Percentiles rank a stretch among this genome's conserved stretches.
Conservation (phyloP, 352 stramenopile species). For the Phytopythium boreale region DNA sequence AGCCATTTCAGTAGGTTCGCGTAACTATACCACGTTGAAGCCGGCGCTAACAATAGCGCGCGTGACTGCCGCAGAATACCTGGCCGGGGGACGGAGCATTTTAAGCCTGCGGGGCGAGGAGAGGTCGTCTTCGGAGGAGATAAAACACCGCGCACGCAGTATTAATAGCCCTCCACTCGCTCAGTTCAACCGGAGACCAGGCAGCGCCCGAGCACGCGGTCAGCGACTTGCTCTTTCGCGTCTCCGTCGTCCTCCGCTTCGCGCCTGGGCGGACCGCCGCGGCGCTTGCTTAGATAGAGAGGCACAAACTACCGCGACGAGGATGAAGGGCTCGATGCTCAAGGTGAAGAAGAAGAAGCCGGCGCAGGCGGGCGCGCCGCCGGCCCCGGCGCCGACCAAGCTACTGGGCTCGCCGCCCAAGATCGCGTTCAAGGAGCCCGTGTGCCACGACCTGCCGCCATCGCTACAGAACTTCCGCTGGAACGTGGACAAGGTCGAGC, state of each 20-base stretch:
- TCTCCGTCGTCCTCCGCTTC: neutral
- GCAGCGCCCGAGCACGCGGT: neutral
- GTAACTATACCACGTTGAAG: too few species aligned
- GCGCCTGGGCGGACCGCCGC: neutral
- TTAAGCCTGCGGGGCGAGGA: too few species aligned
- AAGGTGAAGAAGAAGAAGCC: constrained; percentile 36
- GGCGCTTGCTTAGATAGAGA: neutral
- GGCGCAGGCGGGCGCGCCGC: neutral
- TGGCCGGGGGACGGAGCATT: too few species aligned
- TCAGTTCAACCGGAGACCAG: neutral
- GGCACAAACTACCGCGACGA: neutral
- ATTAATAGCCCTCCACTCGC: neutral
- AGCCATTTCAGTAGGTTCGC: too few species aligned
- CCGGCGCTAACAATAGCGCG: too few species aligned
- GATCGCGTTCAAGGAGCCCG: constrained; percentile 59
- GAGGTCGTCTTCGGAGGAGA: too few species aligned
- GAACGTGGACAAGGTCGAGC: constrained; percentile 77
- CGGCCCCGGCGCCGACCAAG: constrained; percentile 17
- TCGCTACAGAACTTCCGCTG: constrained; percentile 74
- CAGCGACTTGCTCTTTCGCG: neutral
- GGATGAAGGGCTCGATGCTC: constrained; percentile 41
- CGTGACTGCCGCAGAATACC: too few species aligned
- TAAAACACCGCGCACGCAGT: neutral
- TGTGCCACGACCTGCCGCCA: constrained; percentile 46
- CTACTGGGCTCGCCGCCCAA: constrained; percentile 48